A percentile compares a stretch with the other conserved stretches of the same genome.
Evolutionary conservation across 306 rosid genomes (phyloP).

Genomic region (Lathyrus tuberosus): DNA sequence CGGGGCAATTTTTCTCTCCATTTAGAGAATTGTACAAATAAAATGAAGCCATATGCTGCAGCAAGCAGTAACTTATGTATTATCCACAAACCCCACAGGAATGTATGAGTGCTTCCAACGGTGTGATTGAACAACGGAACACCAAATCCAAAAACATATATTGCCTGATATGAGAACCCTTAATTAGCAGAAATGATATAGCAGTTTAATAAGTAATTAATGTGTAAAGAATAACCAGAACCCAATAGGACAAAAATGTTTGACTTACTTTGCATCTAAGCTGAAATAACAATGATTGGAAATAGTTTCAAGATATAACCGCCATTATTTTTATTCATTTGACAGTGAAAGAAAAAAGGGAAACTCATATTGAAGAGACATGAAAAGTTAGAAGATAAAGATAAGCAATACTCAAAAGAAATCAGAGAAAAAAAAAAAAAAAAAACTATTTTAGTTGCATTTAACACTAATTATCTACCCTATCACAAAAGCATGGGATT

Average conservation of each 20-base stretch:
- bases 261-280: background rate
- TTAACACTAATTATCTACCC: background rate
- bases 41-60: constrained; percentile 72
- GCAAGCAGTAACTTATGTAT: constrained; percentile 60
- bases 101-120: constrained; percentile 43
- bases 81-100: constrained; percentile 74
- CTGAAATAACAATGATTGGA: constrained; percentile 6
- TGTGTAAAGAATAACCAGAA: constrained; percentile 13
- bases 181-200: constrained; percentile 26
- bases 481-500: background rate
- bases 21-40: constrained; percentile 72
- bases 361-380: too few relatives aligned
- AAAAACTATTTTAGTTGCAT: too few relatives aligned
- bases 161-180: constrained; percentile 51
- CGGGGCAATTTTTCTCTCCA: constrained; percentile 83
- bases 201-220: constrained; percentile 5
- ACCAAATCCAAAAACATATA: constrained; percentile 77
- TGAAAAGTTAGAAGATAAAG: too few relatives aligned
- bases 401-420: too few relatives aligned
- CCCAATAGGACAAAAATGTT: background rate
- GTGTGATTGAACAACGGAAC: constrained; percentile 57
- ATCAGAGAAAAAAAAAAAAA: too few relatives aligned
- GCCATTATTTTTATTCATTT: too few relatives aligned
- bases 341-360: too few relatives aligned
- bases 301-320: background rate